phyloP scores from a whole-genome alignment of 2,329 filamentous ascomycete species.

The Aspergillus carbonarius region DNA sequence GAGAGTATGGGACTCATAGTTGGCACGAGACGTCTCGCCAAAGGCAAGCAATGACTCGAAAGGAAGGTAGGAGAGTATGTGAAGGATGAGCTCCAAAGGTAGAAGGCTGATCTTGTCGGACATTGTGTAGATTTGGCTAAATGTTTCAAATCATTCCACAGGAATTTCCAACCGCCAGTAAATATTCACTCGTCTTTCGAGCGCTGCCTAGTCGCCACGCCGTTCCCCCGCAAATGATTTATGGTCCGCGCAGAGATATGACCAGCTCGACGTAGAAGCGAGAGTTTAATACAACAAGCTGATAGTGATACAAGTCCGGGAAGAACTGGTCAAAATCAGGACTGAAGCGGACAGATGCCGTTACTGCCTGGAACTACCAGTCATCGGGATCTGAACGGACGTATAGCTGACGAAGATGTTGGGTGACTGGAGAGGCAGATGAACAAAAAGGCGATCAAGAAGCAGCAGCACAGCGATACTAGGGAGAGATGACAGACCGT shows the following conservation, averaged over 20 bases:
- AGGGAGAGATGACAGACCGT: neutral
- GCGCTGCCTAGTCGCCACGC: neutral
- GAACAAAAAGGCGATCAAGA: no score
- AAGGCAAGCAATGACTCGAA: conserved; percentile 32
- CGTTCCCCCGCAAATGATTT: neutral
- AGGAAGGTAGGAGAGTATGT: conserved; percentile 32
- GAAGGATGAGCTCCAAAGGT: conserved; percentile 32
- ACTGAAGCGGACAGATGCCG: neutral
- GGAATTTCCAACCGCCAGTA: neutral
- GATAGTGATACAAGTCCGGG: no score
- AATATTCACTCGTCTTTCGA: neutral
- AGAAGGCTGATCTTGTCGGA: conserved; percentile 23
- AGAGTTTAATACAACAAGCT: neutral
- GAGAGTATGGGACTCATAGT: conserved; percentile 28
- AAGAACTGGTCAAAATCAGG: neutral
- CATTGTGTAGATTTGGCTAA: conserved; percentile 8
- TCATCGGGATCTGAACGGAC: neutral
- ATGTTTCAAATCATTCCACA: neutral
- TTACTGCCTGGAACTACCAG: neutral
- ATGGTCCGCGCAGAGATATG: neutral
- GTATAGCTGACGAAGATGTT: neutral
- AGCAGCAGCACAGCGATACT: neutral
- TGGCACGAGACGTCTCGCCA: conserved; percentile 29
- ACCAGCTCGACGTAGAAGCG: neutral
- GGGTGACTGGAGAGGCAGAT: neutral